These are phyloP conservation scores for Daphne laureola DNA, from an alignment of 441 rosid genomes.

Conservation along the genomic window DNA sequence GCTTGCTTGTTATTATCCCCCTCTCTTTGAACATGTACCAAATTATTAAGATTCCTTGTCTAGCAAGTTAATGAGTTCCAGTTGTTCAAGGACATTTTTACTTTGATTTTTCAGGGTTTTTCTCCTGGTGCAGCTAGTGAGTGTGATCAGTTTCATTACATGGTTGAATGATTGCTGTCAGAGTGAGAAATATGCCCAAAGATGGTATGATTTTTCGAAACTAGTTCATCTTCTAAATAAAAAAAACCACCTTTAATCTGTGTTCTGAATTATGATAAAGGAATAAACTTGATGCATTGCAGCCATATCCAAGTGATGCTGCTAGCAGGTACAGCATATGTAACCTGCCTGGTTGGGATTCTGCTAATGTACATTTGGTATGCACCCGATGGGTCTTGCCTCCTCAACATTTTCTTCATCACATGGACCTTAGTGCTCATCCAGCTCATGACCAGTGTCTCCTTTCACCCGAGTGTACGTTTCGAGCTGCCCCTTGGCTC, in stretches of 20 bases:
- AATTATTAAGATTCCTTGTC: conserved; percentile 7
- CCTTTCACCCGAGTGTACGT: conserved; percentile 80
- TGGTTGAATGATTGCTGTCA: conserved; percentile 84
- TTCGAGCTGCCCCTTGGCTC: background rate
- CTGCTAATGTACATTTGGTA: conserved; percentile 96
- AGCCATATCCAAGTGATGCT: conserved; percentile 75
- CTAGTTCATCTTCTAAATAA: too few species aligned
- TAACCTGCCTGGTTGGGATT: conserved; percentile 69
- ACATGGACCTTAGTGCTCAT: conserved; percentile 90
- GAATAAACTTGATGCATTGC: conserved; percentile 33
- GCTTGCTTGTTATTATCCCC: conserved; percentile 19
- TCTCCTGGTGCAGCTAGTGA: conserved; percentile 84
- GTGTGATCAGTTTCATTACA: conserved; percentile 81
- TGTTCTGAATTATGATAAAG: background rate
- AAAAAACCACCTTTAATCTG: too few species aligned
- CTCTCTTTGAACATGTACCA: conserved; percentile 15
- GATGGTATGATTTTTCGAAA: conserved; percentile 46
- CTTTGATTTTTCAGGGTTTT: conserved; percentile 59
- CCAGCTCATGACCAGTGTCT: conserved; percentile 88
- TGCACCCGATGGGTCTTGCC: conserved; percentile 72
- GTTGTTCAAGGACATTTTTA: conserved; percentile 11
- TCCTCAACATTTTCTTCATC: conserved; percentile 89
- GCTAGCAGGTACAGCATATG: conserved; percentile 60
- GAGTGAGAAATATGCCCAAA: conserved; percentile 52
- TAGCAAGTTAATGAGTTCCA: conserved; percentile 16